phyloP scores from a whole-genome alignment of 805 yeast genomes.

The Starmerella vaccinii region DNA sequence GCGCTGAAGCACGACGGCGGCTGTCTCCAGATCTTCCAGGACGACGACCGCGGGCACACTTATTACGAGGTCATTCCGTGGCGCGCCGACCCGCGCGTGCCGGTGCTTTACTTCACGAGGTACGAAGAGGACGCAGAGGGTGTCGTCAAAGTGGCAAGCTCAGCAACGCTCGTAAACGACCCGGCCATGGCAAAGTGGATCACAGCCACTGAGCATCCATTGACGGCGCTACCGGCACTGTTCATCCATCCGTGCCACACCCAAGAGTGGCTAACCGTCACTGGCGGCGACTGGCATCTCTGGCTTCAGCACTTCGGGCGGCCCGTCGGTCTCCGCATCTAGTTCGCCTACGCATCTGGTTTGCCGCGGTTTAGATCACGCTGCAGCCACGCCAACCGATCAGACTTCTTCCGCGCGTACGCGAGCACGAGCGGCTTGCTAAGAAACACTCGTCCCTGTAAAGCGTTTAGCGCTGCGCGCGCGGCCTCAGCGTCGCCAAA shows the following conservation, averaged over 20 bases:
- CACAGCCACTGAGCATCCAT: slow-evolving; percentile 27
- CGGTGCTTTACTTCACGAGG: slow-evolving; percentile 27
- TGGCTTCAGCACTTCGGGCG: slow-evolving; percentile 28
- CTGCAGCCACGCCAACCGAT: slow-evolving; percentile 13
- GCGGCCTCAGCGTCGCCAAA: slow-evolving; percentile 29
- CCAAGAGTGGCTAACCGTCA: slow-evolving; percentile 26
- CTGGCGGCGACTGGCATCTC: slow-evolving; percentile 20
- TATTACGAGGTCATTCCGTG: slow-evolving; percentile 24
- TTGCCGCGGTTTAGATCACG: not conserved
- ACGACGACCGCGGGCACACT: not conserved
- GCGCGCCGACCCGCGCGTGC: slow-evolving; percentile 28
- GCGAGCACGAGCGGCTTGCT: slow-evolving; percentile 31
- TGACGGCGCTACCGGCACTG: slow-evolving; percentile 25
- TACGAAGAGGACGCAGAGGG: slow-evolving; percentile 13
- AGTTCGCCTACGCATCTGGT: not conserved
- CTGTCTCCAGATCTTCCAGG: slow-evolving; percentile 4
- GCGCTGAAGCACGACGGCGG: not conserved
- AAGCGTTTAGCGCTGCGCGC: slow-evolving; percentile 20
- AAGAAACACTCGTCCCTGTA: slow-evolving; percentile 29
- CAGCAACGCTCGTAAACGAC: not conserved
- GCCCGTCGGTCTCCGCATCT: slow-evolving; percentile 28
- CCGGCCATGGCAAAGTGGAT: slow-evolving; percentile 8
- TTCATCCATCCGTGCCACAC: slow-evolving; percentile 39
- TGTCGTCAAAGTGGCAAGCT: slow-evolving; percentile 4
- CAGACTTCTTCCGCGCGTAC: slow-evolving; percentile 28